A percentile compares a stretch with the other conserved stretches of the same genome.
These are phyloP conservation scores for Entomophthora muscae DNA, from an alignment of 371 early-diverging fungal genomes.

Conservation along the genomic window DNA sequence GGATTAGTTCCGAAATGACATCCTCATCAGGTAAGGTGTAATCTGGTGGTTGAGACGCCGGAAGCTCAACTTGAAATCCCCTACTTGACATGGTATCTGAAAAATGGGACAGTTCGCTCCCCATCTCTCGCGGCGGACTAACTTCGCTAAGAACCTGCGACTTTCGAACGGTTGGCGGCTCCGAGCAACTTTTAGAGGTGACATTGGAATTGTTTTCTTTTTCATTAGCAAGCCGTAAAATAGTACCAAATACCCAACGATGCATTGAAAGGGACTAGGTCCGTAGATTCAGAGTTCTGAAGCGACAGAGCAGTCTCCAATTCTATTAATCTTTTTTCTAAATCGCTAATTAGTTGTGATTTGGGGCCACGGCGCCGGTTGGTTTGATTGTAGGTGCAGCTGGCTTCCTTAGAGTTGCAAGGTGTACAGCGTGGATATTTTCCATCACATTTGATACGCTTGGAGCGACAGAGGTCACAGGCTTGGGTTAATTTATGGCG, in stretches of 20 bases:
- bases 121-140: neutral
- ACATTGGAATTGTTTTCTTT: neutral
- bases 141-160: neutral
- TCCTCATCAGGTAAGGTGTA: neutral
- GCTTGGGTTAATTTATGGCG: slow-evolving; percentile 33
- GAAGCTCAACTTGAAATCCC: neutral
- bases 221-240: too few species aligned
- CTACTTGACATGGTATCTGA: neutral
- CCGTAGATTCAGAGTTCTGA: neutral
- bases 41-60: neutral
- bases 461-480: slow-evolving; percentile 52
- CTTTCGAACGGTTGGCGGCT: neutral
- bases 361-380: slow-evolving; percentile 6
- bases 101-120: neutral
- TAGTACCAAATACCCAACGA: too few species aligned
- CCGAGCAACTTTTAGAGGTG: neutral
- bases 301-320: slow-evolving; percentile 2
- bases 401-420: neutral
- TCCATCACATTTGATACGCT: slow-evolving; percentile 42
- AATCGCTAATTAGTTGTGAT: neutral
- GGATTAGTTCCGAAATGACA: neutral
- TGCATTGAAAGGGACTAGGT: too few species aligned
- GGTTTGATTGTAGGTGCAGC: neutral
- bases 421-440: slow-evolving; percentile 19
- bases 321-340: neutral